Evolutionary conservation across 23 red algal genomes (phyloP), one percentile per base, ranked within the genome.

Genomic region (Gracilaria gracilis): DNA sequence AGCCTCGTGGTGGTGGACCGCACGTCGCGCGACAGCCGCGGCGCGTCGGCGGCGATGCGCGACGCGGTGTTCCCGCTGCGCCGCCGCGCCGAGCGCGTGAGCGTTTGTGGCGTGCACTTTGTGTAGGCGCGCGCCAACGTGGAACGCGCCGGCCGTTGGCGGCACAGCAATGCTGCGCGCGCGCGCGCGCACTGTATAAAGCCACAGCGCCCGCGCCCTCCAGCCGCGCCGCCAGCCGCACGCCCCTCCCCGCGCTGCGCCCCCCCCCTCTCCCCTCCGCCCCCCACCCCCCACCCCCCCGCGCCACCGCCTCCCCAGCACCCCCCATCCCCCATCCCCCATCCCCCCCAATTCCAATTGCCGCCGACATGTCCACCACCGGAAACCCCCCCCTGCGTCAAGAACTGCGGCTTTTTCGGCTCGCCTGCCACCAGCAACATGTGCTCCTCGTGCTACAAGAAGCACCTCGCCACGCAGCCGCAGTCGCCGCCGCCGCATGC

Each of bases 331-430:
- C 35, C 75, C 46, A 19, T 27, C 79, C 23, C 53, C 80, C 8
- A 19, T 34, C 29, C 34, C 61, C 29, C 27, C 57, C 61, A 25
- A 17, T 0, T 31, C 57, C 57, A 54, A 24, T 17, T 36, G 24
- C 61, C 58, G 28, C 83, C 31, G 66, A 38, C 83, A 61, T 72
- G 51, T 54, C 61, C 66, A 54, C 64, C 83, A 67, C 88, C 33
- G 35, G 71, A 33, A 61, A 65, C 83, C 74, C 91, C n/a, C 42
- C 87, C 55, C 17, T 98, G 96, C 76, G 79, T 90, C 33, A 95
- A 90, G 65, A 92, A 92, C 54, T 98, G 96, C 77, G 96, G 96
- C 42, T 98, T 98, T 82, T 98, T 89, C 87, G 96, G 96, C 38
- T 92, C 75, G 29, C 90, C 96, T 15, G 79, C 92, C 59, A 98